Conservation (phyloP, 495 filamentous ascomycete species). For the Cercophora sp. region DNA sequence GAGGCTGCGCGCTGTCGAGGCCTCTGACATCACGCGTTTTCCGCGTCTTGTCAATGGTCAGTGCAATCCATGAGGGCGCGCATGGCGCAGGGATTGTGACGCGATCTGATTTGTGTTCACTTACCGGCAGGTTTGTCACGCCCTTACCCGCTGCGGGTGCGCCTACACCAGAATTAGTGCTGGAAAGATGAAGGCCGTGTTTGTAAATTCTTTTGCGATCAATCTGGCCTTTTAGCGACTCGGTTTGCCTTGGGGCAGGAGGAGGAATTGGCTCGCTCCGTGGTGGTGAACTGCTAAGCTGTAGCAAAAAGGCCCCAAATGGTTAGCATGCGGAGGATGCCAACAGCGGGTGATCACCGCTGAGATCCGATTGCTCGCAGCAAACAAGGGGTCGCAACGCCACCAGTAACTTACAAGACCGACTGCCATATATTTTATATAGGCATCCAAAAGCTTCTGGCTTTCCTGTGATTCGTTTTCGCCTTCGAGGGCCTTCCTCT, state of each 20-base stretch:
- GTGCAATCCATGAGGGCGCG: slow-evolving; percentile 19
- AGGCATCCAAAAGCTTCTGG: slow-evolving; percentile 20
- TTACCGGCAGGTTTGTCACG: too few species aligned
- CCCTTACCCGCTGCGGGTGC: too few species aligned
- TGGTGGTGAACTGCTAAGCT: slow-evolving; percentile 29
- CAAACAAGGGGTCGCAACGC: not conserved
- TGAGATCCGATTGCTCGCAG: not conserved
- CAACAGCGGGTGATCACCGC: too few species aligned
- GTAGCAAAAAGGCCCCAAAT: slow-evolving; percentile 8
- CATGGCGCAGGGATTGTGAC: not conserved
- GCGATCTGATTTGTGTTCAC: too few species aligned
- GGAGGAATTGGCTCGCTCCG: slow-evolving; percentile 3
- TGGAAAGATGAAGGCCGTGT: too few species aligned
- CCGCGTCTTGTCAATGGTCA: slow-evolving; percentile 26
- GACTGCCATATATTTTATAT: slow-evolving; percentile 20
- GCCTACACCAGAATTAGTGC: too few species aligned
- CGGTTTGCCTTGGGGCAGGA: slow-evolving; percentile 9
- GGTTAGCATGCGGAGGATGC: slow-evolving; percentile 15
- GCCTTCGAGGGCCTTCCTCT: slow-evolving; percentile 16
- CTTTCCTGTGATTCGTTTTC: slow-evolving; percentile 27
- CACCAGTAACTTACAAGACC: slow-evolving; percentile 22
- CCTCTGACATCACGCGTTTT: slow-evolving; percentile 15
- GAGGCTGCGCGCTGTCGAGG: not conserved
- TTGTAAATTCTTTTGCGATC: not conserved
- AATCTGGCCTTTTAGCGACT: not conserved